Evolutionary conservation across 192 early-diverging fungal species (phyloP).

Genomic region (Coemansia sp.): DNA sequence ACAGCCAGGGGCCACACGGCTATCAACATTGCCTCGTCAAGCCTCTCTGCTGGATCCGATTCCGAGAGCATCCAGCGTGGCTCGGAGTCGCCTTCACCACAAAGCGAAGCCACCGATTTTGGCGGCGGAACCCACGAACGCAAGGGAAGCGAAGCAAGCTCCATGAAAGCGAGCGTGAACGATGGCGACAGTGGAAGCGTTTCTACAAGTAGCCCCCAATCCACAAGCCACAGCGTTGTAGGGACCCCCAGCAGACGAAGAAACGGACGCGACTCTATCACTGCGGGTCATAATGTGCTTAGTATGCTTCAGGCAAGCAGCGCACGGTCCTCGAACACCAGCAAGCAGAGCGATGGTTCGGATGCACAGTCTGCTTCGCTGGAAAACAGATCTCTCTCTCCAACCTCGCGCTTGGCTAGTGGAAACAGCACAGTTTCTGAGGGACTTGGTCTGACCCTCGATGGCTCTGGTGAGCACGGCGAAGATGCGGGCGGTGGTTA

Average conservation of each 20-base stretch:
- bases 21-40: slow-evolving; percentile 67
- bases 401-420: slow-evolving; percentile 21
- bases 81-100: slow-evolving; percentile 22
- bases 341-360: slow-evolving; percentile 9
- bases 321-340: slow-evolving; percentile 11
- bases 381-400: slow-evolving; percentile 11
- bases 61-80: slow-evolving; percentile 27
- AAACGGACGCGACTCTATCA: slow-evolving; percentile 26
- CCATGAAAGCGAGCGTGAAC: slow-evolving; percentile 2
- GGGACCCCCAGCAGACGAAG: slow-evolving; percentile 26
- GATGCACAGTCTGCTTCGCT: background rate
- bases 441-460: slow-evolving; percentile 16
- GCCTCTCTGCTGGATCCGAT: slow-evolving; percentile 35
- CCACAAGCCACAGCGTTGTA: slow-evolving; percentile 29
- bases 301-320: slow-evolving; percentile 53
- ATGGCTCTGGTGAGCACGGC: slow-evolving; percentile 11
- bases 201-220: slow-evolving; percentile 35
- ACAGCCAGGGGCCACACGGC: slow-evolving; percentile 73
- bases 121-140: slow-evolving; percentile 11
- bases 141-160: slow-evolving; percentile 16
- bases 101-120: slow-evolving; percentile 12
- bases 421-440: slow-evolving; percentile 13
- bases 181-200: slow-evolving; percentile 18
- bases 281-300: slow-evolving; percentile 50
- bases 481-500: background rate